phyloP scores from a whole-genome alignment of 768 basidiomycete genomes.

The Dictyophora rubrovolvata region DNA sequence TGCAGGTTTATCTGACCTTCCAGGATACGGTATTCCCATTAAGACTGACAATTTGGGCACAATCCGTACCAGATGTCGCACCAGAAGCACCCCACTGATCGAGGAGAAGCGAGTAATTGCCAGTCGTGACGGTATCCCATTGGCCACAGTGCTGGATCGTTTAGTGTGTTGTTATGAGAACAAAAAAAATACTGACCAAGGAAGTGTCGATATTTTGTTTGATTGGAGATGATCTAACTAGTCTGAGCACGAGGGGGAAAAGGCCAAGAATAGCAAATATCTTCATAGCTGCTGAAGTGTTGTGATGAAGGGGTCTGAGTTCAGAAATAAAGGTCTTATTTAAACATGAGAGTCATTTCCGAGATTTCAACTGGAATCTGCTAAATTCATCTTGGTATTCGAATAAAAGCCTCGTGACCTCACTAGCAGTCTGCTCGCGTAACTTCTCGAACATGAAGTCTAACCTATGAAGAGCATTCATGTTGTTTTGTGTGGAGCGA shows the following conservation, averaged over 20 bases:
- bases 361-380: not conserved
- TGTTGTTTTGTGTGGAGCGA: not conserved
- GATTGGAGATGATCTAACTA: not conserved
- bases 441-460: not conserved
- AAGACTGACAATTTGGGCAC: conserved; percentile 35
- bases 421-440: not conserved
- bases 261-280: not conserved
- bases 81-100: conserved; percentile 35
- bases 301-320: not conserved
- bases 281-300: not conserved
- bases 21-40: conserved; percentile 35
- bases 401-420: too few species aligned
- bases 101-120: conserved; percentile 38
- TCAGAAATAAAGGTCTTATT: not conserved
- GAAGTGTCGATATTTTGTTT: not conserved
- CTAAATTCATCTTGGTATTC: too few species aligned
- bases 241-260: not conserved
- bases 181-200: not conserved
- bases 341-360: not conserved
- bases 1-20: conserved; percentile 17
- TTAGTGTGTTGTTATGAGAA: not conserved
- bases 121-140: conserved; percentile 39
- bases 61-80: conserved; percentile 38
- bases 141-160: conserved; percentile 29
- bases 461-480: not conserved